Conservation (phyloP, 1,284 basidiomycete genomes). For the Hemileia vastatrix region DNA sequence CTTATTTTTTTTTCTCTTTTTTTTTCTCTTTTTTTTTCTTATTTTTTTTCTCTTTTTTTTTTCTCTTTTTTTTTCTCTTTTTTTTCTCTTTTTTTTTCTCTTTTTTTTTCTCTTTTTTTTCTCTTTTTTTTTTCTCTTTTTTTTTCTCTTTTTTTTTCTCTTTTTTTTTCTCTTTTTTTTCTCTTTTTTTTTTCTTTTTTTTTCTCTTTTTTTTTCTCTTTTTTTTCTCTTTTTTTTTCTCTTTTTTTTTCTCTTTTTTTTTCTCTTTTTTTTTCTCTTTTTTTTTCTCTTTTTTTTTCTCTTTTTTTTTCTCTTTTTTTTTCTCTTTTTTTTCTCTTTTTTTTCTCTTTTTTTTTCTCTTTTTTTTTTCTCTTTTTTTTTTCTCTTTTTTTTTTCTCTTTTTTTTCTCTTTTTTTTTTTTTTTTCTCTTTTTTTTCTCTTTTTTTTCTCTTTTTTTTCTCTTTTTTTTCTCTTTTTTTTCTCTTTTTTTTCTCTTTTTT, state of each 20-base stretch:
- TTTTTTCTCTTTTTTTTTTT: not conserved
- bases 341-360: not conserved
- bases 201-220: too few species aligned
- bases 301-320: too few species aligned
- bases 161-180: not conserved
- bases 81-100: not conserved
- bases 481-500: not conserved
- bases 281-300: too few species aligned
- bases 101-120: not conserved
- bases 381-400: not conserved
- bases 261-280: too few species aligned
- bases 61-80: too few species aligned
- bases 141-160: not conserved
- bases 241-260: too few species aligned
- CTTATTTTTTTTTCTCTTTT: too few species aligned
- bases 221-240: too few species aligned
- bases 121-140: not conserved
- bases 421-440: not conserved
- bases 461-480: not conserved
- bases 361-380: not conserved
- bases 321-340: too few species aligned
- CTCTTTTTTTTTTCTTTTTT: too few species aligned
- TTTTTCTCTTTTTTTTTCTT: too few species aligned
- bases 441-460: not conserved
- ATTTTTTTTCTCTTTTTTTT: too few species aligned